These are phyloP conservation scores for Picochlorum sp. DNA, from an alignment of 139 green algal species.

Conservation along the genomic window DNA sequence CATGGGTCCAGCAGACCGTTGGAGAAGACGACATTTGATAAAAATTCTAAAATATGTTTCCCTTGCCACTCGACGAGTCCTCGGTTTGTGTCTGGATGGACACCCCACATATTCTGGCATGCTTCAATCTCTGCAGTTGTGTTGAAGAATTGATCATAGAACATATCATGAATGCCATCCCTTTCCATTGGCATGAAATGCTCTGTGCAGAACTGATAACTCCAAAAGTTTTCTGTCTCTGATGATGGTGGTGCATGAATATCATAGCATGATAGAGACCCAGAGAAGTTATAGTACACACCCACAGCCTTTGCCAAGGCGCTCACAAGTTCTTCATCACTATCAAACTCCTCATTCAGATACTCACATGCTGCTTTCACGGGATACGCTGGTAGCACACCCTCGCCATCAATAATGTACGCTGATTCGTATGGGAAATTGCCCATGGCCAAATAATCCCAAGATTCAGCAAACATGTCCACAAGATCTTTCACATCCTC, in stretches of 20 bases:
- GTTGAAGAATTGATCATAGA: constrained; percentile 30
- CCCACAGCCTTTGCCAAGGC: constrained; percentile 39
- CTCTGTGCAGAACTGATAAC: constrained; percentile 40
- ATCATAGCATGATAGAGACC: constrained; percentile 47
- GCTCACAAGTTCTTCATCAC: constrained; percentile 24
- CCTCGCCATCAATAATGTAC: constrained; percentile 53
- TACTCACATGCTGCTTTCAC: constrained; percentile 44
- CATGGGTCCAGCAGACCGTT: constrained; percentile 39
- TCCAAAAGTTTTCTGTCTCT: constrained; percentile 65
- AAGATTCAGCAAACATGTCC: constrained; percentile 28
- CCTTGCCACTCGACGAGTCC: constrained; percentile 35
- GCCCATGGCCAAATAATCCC: constrained; percentile 42
- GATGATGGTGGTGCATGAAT: constrained; percentile 17
- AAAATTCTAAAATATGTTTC: constrained; percentile 16
- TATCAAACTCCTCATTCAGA: constrained; percentile 20
- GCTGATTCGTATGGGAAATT: constrained; percentile 44
- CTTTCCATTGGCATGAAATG: constrained; percentile 31
- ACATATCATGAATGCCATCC: constrained; percentile 44
- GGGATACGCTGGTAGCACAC: constrained; percentile 45
- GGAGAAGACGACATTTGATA: constrained; percentile 44
- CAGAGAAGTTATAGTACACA: constrained; percentile 76
- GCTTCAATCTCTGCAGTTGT: constrained; percentile 9
- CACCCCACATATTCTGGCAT: constrained; percentile 60
- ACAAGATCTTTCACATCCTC: constrained; percentile 32
- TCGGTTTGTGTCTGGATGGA: constrained; percentile 39